Evolutionary conservation across 2,329 filamentous ascomycete genomes (phyloP), one percentile per base, ranked within the genome.

Genomic region (Incumbomyces delicatus): DNA sequence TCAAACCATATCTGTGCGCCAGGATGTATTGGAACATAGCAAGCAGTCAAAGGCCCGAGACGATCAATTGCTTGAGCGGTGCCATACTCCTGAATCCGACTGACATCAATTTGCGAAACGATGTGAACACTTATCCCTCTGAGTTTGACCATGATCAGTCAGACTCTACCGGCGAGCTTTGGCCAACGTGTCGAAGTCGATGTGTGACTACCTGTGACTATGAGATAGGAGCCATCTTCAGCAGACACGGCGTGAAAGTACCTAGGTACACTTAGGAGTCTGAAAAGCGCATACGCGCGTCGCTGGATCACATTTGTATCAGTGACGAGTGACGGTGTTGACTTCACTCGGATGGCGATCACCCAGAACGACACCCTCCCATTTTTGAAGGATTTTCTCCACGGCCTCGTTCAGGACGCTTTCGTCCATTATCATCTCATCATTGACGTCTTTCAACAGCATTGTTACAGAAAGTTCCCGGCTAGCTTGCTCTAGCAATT

Each of bases 1-100:
- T 58, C 54, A 40, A 57, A 53, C 56, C 54, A 58, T 44, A 58
- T 53, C 42, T 58, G 54, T 16, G 50, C 45, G 33, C 54, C 54
- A 4, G 56, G 50, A 20, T 55, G 50, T 37, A 53, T 52, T 11
- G 56, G 54, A 17, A 57, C 46, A 33, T 52, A 53, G 35, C 51
- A 55, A 13, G 51, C 50, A 5, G 45, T 49, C 4, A 41, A 45
- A 34, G 16, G 6, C 8, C 46, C 37, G 16, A 17, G 17, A 10
- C 33, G 18, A 20, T 31, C 6, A 22, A 46, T 16, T 16, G 44
- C 44, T n/a, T 18, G 32, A 13, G 46, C 14, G 13, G 32, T 27
- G 16, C 18, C n/a, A 29, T 50, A 58, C 32, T 58, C 56, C 14
- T 51, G 56, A 10, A 57, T 45, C 40, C 39, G 53, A 49, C 47